Percentiles rank a stretch among this genome's conserved stretches.
Evolutionary conservation across 306 rosid genomes (phyloP).

Genomic region (Hylodesmum podocarpum): DNA sequence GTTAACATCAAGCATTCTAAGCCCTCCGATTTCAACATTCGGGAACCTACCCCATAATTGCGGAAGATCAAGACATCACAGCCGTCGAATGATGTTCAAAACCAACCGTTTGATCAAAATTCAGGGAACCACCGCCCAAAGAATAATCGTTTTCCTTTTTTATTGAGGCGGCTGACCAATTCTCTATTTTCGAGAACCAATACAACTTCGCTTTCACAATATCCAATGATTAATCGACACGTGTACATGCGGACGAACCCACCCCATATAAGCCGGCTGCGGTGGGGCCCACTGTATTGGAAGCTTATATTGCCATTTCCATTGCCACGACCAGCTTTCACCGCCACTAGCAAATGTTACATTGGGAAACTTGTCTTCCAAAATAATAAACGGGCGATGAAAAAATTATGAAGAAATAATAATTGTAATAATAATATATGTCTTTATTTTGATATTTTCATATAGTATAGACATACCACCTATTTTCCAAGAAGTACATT

Average conservation of each 20-base stretch:
- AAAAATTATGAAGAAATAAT: not conserved
- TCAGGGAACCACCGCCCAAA: conserved; percentile 44
- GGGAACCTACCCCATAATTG: conserved; percentile 16
- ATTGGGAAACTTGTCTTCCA: not conserved
- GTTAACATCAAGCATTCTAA: not conserved
- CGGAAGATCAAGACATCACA: not conserved
- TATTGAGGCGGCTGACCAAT: conserved; percentile 75
- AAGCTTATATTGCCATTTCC: not conserved
- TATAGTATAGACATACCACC: conserved; percentile 49
- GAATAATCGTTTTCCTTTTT: not conserved
- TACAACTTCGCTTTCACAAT: conserved; percentile 36
- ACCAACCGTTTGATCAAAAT: not conserved
- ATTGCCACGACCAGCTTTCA: not conserved
- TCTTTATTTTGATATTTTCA: conserved; percentile 47
- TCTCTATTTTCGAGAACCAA: conserved; percentile 49
- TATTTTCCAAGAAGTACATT: conserved; percentile 48
- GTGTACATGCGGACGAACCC: conserved; percentile 34
- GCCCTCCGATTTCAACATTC: not conserved
- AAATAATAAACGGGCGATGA: not conserved
- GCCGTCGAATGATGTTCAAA: not conserved
- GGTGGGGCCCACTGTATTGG: conserved; percentile 34
- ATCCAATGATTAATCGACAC: conserved; percentile 13
- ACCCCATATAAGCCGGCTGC: conserved; percentile 43
- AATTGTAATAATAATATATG: conserved; percentile 8
- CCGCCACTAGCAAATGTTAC: conserved; percentile 9